Evolutionary conservation across 495 filamentous ascomycete genomes (phyloP), one percentile per base, ranked within the genome.

Genomic region (Penicillium psychrofluorescens): DNA sequence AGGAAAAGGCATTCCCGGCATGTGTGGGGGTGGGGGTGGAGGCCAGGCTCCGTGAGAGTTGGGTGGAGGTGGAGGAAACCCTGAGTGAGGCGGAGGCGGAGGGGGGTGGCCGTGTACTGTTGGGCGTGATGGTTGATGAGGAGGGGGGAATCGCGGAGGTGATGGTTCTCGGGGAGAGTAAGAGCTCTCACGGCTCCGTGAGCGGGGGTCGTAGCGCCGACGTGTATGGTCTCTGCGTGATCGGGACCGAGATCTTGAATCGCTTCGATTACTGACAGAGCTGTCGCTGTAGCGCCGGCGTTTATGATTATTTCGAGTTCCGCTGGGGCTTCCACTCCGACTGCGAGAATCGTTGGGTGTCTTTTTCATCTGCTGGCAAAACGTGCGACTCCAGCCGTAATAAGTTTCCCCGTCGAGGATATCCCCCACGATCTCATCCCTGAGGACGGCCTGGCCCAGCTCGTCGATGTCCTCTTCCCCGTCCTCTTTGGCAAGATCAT

Each of bases 371-470:
- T 83, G 81, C 50, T 86, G 74, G 64, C 87, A 94, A 50, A 94
- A 95, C 7, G 68, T 63, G 36, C 74, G 78, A 11, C 85, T 89
- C 89, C 89, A 95, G 32, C 87, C 89, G 56, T 92, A 92, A 55
- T 95, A 94, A 7, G 80, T 81, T 29, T 91, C 81, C 7, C 81
- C 79, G n/a, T 64, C 54, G 8, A 70, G 41, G 13, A 81, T 61
- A 10, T 86, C 79, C 1, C 79, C 81, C 1, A 74, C 78, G 8
- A 74, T 70, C 46, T 78, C 75, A 44, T 86, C 80, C 2, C 74
- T 59, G 9, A 81, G 56, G 8, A 89, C 63, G 7, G 68, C 59
- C 57, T 90, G 84, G 12, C 90, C 89, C 27, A 95, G 69, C 45
- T 82, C 78, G 53, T 89, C 82, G 13, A 90, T 69, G 41, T 90